These are phyloP conservation scores for Backusella westeae DNA, from an alignment of 192 early-diverging fungal genomes.

Conservation along the genomic window DNA sequence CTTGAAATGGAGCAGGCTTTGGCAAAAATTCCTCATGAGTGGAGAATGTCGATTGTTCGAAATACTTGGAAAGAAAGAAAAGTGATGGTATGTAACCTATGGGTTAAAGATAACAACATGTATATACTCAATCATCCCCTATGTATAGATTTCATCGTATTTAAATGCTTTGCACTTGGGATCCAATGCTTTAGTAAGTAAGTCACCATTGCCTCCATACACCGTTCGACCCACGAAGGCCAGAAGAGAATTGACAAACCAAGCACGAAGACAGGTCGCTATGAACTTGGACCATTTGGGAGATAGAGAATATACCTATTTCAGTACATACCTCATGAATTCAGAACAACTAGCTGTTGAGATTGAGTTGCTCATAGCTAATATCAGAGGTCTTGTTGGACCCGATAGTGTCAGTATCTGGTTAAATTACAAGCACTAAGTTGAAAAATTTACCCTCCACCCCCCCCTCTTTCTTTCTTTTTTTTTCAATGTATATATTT, in stretches of 20 bases:
- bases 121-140: background rate
- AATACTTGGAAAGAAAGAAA: slow-evolving; percentile 32
- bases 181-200: slow-evolving; percentile 32
- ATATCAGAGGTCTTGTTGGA: slow-evolving; percentile 33
- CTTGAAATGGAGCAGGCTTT: slow-evolving; percentile 32
- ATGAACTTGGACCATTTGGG: slow-evolving; percentile 15
- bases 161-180: slow-evolving; percentile 36
- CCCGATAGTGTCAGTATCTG: slow-evolving; percentile 31
- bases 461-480: too few relatives aligned
- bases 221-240: slow-evolving; percentile 32
- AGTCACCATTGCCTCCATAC: slow-evolving; percentile 35
- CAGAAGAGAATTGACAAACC: slow-evolving; percentile 17
- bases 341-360: slow-evolving; percentile 39
- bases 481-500: background rate
- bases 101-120: background rate
- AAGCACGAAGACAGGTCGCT: slow-evolving; percentile 14
- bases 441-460: background rate
- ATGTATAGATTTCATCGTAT: slow-evolving; percentile 26
- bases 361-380: slow-evolving; percentile 25
- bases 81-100: slow-evolving; percentile 19
- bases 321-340: slow-evolving; percentile 39
- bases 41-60: slow-evolving; percentile 23
- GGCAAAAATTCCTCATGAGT: slow-evolving; percentile 25
- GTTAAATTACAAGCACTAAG: slow-evolving; percentile 20
- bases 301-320: slow-evolving; percentile 32